Evolutionary conservation across 768 basidiomycete species (phyloP).

Genomic region (Lactarius hatsudake): DNA sequence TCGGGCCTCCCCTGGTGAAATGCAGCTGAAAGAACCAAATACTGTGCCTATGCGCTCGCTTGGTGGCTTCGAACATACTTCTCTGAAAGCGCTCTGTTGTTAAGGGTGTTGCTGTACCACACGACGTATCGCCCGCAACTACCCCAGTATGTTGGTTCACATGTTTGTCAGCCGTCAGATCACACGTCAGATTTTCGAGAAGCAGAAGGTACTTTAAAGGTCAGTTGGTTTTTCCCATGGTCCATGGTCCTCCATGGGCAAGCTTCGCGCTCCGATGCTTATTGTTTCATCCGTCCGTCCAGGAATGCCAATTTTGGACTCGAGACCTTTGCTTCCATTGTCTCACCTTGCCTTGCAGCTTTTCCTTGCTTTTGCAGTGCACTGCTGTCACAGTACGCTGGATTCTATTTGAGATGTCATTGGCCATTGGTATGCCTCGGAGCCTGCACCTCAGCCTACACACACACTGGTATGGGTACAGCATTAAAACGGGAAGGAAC

Average conservation of each 20-base stretch:
- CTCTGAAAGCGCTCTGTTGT: neutral
- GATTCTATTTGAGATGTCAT: neutral
- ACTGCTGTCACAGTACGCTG: too few relatives aligned
- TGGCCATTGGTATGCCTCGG: neutral
- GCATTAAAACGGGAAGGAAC: neutral
- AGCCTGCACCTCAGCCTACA: neutral
- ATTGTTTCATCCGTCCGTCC: neutral
- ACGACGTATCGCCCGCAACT: neutral
- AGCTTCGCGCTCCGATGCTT: neutral
- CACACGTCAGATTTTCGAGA: neutral
- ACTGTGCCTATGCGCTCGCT: neutral
- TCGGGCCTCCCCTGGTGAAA: neutral
- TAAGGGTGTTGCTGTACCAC: neutral
- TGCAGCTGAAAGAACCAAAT: neutral
- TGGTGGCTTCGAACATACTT: conserved; percentile 6
- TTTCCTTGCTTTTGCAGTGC: too few relatives aligned
- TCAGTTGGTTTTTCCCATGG: neutral
- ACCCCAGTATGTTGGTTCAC: neutral
- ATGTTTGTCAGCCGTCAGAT: neutral
- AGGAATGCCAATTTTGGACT: neutral
- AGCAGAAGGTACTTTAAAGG: neutral
- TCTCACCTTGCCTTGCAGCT: neutral
- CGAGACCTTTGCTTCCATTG: neutral
- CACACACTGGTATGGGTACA: neutral
- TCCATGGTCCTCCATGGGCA: neutral